Conservation (phyloP, 345 rosid species). For the Punica granatum region DNA sequence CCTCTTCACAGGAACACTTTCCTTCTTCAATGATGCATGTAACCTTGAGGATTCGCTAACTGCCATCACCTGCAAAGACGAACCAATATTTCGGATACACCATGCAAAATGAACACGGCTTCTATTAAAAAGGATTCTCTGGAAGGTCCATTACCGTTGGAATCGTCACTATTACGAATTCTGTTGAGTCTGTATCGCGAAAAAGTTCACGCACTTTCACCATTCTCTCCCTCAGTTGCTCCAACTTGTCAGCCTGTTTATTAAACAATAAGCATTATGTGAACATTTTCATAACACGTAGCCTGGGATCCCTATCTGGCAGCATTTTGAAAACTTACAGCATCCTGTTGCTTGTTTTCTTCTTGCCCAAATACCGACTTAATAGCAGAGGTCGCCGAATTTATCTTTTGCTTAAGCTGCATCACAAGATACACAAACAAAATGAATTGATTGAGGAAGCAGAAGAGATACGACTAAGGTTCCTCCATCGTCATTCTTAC, state of each 20-base stretch:
- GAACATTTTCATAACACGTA: slow-evolving; percentile 1
- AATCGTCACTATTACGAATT: slow-evolving; percentile 89
- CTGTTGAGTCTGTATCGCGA: slow-evolving; percentile 81
- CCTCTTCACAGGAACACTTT: slow-evolving; percentile 82
- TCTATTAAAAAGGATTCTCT: background rate
- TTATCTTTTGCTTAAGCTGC: slow-evolving; percentile 89
- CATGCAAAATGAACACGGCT: background rate
- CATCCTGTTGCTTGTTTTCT: slow-evolving; percentile 41
- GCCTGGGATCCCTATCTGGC: background rate
- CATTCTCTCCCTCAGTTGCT: slow-evolving; percentile 87
- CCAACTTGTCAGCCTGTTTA: slow-evolving; percentile 73
- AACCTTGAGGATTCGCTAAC: slow-evolving; percentile 84
- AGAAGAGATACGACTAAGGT: background rate
- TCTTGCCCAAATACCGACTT: slow-evolving; percentile 91
- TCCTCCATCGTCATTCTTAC: slow-evolving; percentile 1
- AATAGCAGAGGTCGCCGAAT: slow-evolving; percentile 91
- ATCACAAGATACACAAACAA: slow-evolving; percentile 9
- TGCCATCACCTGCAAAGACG: slow-evolving; percentile 74
- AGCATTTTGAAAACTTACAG: slow-evolving; percentile 40
- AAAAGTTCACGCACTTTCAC: slow-evolving; percentile 95
- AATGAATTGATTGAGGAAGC: background rate
- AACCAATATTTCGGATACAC: background rate
- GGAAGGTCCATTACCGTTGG: slow-evolving; percentile 57
- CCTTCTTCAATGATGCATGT: slow-evolving; percentile 73
- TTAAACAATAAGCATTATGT: slow-evolving; percentile 2